Conservation (phyloP, 306 rosid species). For the Cicer yamashitae region DNA sequence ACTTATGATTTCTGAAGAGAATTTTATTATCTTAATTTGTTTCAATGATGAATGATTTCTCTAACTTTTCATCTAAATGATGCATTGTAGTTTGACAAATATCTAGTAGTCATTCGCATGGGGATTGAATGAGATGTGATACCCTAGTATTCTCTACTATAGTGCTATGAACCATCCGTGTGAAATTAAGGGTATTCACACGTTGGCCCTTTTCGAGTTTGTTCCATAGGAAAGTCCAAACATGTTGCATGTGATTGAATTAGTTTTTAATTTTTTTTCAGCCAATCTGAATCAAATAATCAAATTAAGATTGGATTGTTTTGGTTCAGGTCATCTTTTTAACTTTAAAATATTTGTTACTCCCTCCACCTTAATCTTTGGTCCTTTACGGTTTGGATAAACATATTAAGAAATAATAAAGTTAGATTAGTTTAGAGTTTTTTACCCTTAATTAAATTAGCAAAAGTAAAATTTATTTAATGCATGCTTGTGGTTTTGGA, state of each 20-base stretch:
- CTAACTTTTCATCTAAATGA: background rate
- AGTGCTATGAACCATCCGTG: background rate
- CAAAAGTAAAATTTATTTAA: too few relatives aligned
- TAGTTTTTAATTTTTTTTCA: background rate
- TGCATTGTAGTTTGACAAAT: background rate
- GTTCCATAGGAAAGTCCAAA: background rate
- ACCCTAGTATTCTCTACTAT: background rate
- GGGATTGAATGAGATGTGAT: constrained; percentile 24
- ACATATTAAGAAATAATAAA: too few relatives aligned
- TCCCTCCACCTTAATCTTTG: too few relatives aligned
- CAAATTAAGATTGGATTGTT: background rate
- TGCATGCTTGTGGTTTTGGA: too few relatives aligned
- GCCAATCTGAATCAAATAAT: background rate
- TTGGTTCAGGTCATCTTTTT: background rate
- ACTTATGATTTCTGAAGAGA: constrained; percentile 1
- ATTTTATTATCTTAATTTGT: constrained; percentile 12
- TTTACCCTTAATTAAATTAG: too few relatives aligned
- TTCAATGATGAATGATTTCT: constrained; percentile 13
- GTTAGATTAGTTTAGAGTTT: too few relatives aligned
- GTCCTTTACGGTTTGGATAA: too few relatives aligned
- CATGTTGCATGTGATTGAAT: background rate
- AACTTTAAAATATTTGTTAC: too few relatives aligned
- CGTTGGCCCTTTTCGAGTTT: background rate
- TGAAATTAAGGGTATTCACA: background rate
- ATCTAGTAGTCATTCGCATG: constrained; percentile 16